Evolutionary conservation across 139 green algal species (phyloP).

Genomic region (Pleodorina starrii): DNA sequence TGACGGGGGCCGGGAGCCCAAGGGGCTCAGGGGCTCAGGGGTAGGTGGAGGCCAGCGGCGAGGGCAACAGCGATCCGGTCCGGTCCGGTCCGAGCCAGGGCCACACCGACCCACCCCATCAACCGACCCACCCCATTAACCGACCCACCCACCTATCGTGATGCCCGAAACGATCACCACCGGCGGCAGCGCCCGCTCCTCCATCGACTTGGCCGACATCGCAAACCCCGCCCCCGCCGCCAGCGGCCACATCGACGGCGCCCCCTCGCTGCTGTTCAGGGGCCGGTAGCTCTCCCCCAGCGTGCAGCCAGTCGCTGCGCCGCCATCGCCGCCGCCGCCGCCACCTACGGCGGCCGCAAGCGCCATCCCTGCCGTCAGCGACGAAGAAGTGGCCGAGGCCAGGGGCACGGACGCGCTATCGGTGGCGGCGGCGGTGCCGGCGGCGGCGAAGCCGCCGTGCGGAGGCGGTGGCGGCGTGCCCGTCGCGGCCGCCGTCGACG

Average conservation of each 20-base stretch:
- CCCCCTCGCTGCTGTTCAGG: neutral
- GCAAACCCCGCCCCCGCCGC: neutral
- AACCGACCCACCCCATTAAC: neutral
- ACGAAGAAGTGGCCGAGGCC: no score
- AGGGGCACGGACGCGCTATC: no score
- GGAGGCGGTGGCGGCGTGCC: neutral
- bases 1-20: no score
- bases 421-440: no score
- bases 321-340: neutral
- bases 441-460: neutral
- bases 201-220: neutral
- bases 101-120: no score
- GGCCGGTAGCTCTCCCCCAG: neutral
- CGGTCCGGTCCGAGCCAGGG: no score
- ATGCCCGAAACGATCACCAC: conserved; percentile 19
- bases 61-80: no score
- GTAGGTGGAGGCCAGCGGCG: no score
- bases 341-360: neutral
- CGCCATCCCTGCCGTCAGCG: neutral
- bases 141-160: conserved; percentile 9
- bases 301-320: neutral
- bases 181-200: neutral
- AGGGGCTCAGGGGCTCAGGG: no score
- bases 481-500: neutral
- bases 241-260: neutral